These are phyloP conservation scores for Boletus vinaceobasis DNA, from an alignment of 768 basidiomycete genomes.

Conservation along the genomic window DNA sequence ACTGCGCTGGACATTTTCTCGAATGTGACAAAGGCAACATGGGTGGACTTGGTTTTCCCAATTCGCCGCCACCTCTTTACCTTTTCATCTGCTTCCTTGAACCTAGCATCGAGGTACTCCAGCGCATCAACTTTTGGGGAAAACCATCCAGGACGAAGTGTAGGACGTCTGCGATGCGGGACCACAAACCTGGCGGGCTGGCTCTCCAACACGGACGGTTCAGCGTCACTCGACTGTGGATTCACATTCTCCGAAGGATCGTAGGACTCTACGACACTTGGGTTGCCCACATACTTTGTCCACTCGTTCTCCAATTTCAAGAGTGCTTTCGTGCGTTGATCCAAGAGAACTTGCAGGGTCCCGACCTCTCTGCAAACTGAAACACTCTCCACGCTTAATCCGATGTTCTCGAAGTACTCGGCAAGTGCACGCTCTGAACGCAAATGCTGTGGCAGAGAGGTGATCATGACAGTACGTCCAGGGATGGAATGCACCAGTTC, in stretches of 20 bases:
- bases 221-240: conserved; percentile 45
- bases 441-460: conserved; percentile 78
- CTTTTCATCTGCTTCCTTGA: conserved; percentile 76
- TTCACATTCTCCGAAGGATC: conserved; percentile 62
- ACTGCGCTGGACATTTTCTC: conserved; percentile 93
- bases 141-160: conserved; percentile 72
- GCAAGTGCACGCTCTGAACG: conserved; percentile 82
- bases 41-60: conserved; percentile 78
- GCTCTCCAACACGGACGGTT: conserved; percentile 51
- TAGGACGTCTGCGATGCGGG: conserved; percentile 75
- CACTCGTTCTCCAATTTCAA: conserved; percentile 79
- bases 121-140: conserved; percentile 80
- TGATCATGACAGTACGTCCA: conserved; percentile 88
- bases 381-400: conserved; percentile 87
- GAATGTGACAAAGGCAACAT: conserved; percentile 92
- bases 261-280: conserved; percentile 79
- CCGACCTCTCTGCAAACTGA: conserved; percentile 83
- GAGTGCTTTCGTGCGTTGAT: conserved; percentile 77
- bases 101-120: conserved; percentile 79
- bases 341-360: conserved; percentile 66
- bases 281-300: conserved; percentile 92
- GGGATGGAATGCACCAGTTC: conserved; percentile 95
- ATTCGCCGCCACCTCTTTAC: conserved; percentile 69
- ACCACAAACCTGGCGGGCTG: conserved; percentile 59
- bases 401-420: conserved; percentile 91